Conservation (phyloP, 2,329 filamentous ascomycete genomes). For the Claviceps maximensis region DNA sequence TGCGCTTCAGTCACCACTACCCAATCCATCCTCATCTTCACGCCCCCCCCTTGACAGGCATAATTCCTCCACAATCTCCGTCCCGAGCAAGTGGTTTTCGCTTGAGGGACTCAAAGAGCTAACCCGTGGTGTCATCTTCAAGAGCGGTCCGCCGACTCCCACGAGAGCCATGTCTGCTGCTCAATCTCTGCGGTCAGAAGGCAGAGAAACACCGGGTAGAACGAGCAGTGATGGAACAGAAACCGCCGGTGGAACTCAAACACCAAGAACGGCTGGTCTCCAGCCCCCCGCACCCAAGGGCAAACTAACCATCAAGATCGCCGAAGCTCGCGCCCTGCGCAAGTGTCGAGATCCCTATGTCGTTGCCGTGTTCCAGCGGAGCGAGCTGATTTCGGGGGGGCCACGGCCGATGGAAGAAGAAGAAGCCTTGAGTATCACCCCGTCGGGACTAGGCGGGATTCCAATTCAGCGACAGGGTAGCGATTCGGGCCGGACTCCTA, state of each 20-base stretch:
- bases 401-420: conserved; percentile 54
- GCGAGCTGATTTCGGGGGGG: conserved; percentile 86
- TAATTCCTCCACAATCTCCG: conserved; percentile 32
- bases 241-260: conserved; percentile 36
- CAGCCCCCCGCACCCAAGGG: conserved; percentile 65
- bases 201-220: conserved; percentile 25
- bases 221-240: conserved; percentile 29
- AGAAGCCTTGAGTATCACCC: conserved; percentile 33
- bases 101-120: conserved; percentile 68
- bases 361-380: conserved; percentile 91
- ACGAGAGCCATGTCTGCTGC: conserved; percentile 69
- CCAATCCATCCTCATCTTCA: conserved; percentile 4
- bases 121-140: conserved; percentile 61
- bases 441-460: conserved; percentile 39
- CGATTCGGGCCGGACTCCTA: conserved; percentile 65
- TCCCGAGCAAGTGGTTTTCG: conserved; percentile 44
- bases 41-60: conserved; percentile 22
- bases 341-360: conserved; percentile 85
- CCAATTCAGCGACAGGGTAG: conserved; percentile 59
- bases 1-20: conserved; percentile 1
- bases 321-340: conserved; percentile 69
- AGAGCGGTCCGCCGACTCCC: conserved; percentile 87
- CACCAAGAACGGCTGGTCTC: conserved; percentile 38
- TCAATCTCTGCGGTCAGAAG: conserved; percentile 36
- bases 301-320: conserved; percentile 79